Percentiles rank a stretch among this genome's conserved stretches.
Conservation (phyloP, 1,139 yeast genomes). For the Petasospora fabianii region DNA sequence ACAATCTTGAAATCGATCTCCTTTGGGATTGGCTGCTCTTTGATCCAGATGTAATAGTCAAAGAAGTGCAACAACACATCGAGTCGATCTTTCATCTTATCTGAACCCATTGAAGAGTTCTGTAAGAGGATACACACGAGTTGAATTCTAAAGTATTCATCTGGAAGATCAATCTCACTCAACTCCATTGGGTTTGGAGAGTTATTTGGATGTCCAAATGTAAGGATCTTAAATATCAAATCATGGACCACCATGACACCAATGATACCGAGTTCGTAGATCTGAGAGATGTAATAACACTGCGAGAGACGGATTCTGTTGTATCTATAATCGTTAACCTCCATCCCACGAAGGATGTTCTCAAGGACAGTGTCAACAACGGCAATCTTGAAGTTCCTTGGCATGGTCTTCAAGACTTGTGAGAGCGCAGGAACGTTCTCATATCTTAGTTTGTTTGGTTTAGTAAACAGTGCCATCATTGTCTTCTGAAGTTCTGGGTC, state of each 20-base stretch:
- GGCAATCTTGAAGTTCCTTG: constrained; percentile 37
- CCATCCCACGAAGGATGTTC: constrained; percentile 60
- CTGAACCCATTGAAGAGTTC: constrained; percentile 3
- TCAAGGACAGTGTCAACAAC: constrained; percentile 69
- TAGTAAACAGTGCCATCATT: constrained; percentile 50
- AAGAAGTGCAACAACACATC: constrained; percentile 55
- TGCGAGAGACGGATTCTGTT: constrained; percentile 65
- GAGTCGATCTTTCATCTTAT: constrained; percentile 34
- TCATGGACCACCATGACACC: constrained; percentile 46
- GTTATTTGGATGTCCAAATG: constrained; percentile 65
- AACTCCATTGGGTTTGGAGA: constrained; percentile 49
- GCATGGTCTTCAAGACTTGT: constrained; percentile 39
- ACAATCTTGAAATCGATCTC: constrained; percentile 57
- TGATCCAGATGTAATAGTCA: constrained; percentile 72
- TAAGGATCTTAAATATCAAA: constrained; percentile 55
- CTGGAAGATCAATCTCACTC: constrained; percentile 53
- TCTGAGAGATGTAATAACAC: constrained; percentile 55
- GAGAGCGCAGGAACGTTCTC: constrained; percentile 53
- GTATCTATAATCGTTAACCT: constrained; percentile 54
- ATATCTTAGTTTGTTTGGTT: constrained; percentile 60
- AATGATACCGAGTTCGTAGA: constrained; percentile 49
- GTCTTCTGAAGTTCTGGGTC: constrained; percentile 39
- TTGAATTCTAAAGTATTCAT: constrained; percentile 70
- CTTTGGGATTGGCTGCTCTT: constrained; percentile 59
- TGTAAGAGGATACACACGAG: constrained; percentile 42